Conservation (phyloP, 2,329 filamentous ascomycete genomes). For the Drechslerella dactyloides region DNA sequence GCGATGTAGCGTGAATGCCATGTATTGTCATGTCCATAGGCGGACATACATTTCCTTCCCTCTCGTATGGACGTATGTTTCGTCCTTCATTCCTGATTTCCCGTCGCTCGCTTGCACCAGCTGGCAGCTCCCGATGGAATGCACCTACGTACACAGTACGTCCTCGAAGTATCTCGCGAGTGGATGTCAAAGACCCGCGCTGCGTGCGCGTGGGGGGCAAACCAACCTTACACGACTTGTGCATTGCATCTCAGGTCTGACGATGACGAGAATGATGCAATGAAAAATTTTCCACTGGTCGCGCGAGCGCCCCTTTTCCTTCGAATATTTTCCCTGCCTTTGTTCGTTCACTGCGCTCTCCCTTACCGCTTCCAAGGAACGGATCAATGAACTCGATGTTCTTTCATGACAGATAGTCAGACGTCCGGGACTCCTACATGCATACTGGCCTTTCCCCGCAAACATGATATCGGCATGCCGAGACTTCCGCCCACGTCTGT, state of each 20-base stretch:
- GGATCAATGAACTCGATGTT: background rate
- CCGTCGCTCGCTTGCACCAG: constrained; percentile 6
- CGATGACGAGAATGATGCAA: constrained; percentile 48
- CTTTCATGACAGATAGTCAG: too few relatives aligned
- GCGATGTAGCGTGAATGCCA: too few relatives aligned
- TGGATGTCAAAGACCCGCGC: constrained; percentile 7
- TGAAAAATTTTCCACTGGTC: constrained; percentile 6
- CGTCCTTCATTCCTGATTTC: constrained; percentile 26
- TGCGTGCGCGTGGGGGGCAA: constrained; percentile 15
- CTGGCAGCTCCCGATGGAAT: background rate
- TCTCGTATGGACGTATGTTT: too few relatives aligned
- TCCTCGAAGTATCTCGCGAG: constrained; percentile 2
- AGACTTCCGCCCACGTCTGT: constrained; percentile 38
- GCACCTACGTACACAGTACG: background rate
- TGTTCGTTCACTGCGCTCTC: background rate
- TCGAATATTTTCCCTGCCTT: background rate
- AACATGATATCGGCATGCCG: constrained; percentile 25
- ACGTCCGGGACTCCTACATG: background rate
- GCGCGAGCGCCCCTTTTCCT: background rate
- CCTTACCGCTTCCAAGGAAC: background rate
- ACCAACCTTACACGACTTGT: constrained; percentile 22
- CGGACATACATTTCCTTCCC: constrained; percentile 28
- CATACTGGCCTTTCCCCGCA: constrained; percentile 19
- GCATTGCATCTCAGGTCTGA: constrained; percentile 47
- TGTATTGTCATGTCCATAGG: constrained; percentile 38